Percentiles rank a stretch among this genome's conserved stretches.
These are phyloP conservation scores for Ascochyta viciae-villosae DNA, from an alignment of 2,329 filamentous ascomycete genomes.

Conservation along the genomic window DNA sequence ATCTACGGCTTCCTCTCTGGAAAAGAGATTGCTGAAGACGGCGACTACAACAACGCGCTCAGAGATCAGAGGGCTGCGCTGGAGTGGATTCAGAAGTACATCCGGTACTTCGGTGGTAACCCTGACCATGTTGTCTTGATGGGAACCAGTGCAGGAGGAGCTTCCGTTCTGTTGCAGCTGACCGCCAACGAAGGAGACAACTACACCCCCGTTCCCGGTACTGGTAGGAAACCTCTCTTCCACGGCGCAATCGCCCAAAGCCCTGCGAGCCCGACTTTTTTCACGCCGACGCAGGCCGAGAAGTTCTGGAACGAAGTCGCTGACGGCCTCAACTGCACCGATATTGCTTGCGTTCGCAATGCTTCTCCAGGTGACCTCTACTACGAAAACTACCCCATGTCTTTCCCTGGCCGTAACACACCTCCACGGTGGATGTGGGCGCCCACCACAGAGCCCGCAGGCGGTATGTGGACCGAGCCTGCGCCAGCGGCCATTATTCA, in stretches of 20 bases:
- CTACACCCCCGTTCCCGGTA: conserved; percentile 33
- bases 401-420: conserved; percentile 38
- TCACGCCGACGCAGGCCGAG: conserved; percentile 38
- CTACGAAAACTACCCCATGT: conserved; percentile 45
- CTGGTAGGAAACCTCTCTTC: conserved; percentile 38
- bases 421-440: conserved; percentile 48
- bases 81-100: conserved; percentile 53
- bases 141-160: conserved; percentile 46
- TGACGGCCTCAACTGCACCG: conserved; percentile 39
- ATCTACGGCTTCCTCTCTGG: conserved; percentile 56
- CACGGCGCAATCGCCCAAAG: conserved; percentile 43
- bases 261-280: conserved; percentile 43
- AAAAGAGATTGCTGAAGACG: conserved; percentile 47
- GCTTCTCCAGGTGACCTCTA: conserved; percentile 39
- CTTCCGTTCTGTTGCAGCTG: conserved; percentile 40
- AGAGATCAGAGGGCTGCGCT: conserved; percentile 50
- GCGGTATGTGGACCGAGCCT: conserved; percentile 40
- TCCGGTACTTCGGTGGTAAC: conserved; percentile 55
- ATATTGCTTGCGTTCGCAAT: conserved; percentile 38
- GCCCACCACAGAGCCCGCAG: conserved; percentile 38
- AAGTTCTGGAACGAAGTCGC: conserved; percentile 44
- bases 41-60: conserved; percentile 47
- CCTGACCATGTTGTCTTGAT: conserved; percentile 56
- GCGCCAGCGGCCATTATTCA: conserved; percentile 37
- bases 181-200: conserved; percentile 43